Percentiles rank a stretch among this genome's conserved stretches.
phyloP scores from a whole-genome alignment of 352 stramenopile genomes.

The Phytophthora multivora region DNA sequence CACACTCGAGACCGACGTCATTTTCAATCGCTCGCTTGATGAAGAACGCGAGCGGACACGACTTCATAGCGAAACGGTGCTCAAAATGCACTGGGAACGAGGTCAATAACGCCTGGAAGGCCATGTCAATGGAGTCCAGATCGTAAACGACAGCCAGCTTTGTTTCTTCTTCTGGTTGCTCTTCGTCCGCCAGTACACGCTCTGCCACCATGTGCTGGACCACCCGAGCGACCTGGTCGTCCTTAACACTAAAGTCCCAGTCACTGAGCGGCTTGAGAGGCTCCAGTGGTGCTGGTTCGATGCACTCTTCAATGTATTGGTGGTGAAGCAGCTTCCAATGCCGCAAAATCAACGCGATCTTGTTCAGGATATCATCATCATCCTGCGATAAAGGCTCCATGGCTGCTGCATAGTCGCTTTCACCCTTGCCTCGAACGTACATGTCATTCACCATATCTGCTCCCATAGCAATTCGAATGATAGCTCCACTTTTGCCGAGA shows the following conservation, averaged over 20 bases:
- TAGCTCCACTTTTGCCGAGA: constrained; percentile 67
- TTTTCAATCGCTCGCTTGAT: constrained; percentile 78
- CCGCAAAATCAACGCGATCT: constrained; percentile 70
- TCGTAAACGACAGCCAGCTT: constrained; percentile 87
- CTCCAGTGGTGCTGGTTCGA: constrained; percentile 39
- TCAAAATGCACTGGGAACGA: constrained; percentile 88
- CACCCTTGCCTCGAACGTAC: constrained; percentile 44
- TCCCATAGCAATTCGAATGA: constrained; percentile 86
- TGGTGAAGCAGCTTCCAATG: constrained; percentile 72
- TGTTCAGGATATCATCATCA: constrained; percentile 63
- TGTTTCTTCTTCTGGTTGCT: constrained; percentile 40
- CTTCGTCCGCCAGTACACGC: constrained; percentile 36
- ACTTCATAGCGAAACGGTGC: constrained; percentile 91
- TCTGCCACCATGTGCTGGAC: constrained; percentile 63
- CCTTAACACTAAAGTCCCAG: constrained; percentile 81
- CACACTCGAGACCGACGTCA: constrained; percentile 79
- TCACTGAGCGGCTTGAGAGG: constrained; percentile 62
- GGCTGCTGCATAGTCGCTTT: constrained; percentile 34
- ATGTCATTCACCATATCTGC: constrained; percentile 88
- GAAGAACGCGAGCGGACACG: constrained; percentile 89
- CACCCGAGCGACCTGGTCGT: constrained; percentile 60
- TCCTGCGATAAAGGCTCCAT: constrained; percentile 53
- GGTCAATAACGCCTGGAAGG: constrained; percentile 75
- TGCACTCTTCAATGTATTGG: constrained; percentile 63
- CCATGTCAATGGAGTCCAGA: constrained; percentile 84